Conservation (phyloP, 1,284 basidiomycete genomes). For the Ganoderma lingzhi region DNA sequence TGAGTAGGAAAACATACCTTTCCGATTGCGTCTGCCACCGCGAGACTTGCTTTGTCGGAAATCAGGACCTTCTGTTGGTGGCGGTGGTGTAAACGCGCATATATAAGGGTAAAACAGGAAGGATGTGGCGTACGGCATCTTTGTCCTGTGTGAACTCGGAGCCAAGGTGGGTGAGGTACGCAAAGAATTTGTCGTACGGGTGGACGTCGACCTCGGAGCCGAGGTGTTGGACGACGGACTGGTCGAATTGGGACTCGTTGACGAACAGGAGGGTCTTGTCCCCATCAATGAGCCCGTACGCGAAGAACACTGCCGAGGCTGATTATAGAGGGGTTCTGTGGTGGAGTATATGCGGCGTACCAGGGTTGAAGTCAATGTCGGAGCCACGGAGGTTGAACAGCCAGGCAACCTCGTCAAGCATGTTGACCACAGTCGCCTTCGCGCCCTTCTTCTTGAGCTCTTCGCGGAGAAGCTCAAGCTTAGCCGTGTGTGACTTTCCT, state of each 20-base stretch:
- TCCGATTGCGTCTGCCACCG: slow-evolving; percentile 81
- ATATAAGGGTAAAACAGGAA: neutral
- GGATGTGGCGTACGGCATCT: slow-evolving; percentile 46
- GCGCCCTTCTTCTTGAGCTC: slow-evolving; percentile 72
- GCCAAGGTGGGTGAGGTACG: slow-evolving; percentile 62
- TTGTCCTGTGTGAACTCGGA: slow-evolving; percentile 54
- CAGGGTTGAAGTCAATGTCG: slow-evolving; percentile 93
- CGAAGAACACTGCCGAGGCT: slow-evolving; percentile 83
- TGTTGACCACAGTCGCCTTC: slow-evolving; percentile 76
- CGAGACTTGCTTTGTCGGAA: slow-evolving; percentile 79
- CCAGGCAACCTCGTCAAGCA: slow-evolving; percentile 94
- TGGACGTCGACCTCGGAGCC: slow-evolving; percentile 69
- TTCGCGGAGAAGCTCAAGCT: slow-evolving; percentile 73
- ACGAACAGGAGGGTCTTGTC: slow-evolving; percentile 80
- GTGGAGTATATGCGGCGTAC: slow-evolving; percentile 43
- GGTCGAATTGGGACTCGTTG: slow-evolving; percentile 68
- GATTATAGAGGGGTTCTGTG: neutral
- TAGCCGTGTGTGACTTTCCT: slow-evolving; percentile 74
- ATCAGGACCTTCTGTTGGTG: slow-evolving; percentile 63
- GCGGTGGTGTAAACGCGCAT: slow-evolving; percentile 11
- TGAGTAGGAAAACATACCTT: slow-evolving; percentile 49
- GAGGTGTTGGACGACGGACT: slow-evolving; percentile 66
- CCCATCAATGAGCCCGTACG: slow-evolving; percentile 84
- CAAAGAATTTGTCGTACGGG: slow-evolving; percentile 77
- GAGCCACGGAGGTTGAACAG: slow-evolving; percentile 93